Evolutionary conservation across 495 filamentous ascomycete genomes (phyloP).

Genomic region (Hypomontagnella submonticulosa): DNA sequence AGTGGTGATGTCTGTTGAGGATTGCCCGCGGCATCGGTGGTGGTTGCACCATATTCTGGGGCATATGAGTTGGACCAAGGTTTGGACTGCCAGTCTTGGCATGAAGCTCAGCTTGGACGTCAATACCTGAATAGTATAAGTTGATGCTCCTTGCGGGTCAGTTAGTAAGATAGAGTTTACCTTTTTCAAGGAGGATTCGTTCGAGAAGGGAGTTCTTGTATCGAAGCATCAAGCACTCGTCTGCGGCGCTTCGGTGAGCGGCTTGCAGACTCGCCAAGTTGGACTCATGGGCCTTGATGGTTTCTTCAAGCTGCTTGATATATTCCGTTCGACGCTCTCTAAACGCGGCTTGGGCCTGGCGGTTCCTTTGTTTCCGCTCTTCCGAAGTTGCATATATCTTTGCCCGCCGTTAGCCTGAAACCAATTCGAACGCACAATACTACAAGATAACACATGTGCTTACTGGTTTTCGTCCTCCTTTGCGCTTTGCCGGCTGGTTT

Average conservation of each 20-base stretch:
- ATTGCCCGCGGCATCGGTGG: conserved; percentile 77
- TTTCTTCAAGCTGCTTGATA: conserved; percentile 98
- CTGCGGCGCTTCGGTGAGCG: conserved; percentile 92
- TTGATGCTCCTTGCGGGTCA: not conserved
- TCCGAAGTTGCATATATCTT: conserved; percentile 97
- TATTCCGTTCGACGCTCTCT: conserved; percentile 97
- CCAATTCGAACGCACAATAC: conserved; percentile 30
- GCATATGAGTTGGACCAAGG: conserved; percentile 70
- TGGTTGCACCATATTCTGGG: conserved; percentile 71
- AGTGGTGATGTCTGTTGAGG: conserved; percentile 72
- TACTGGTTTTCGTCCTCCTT: conserved; percentile 97
- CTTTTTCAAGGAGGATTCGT: conserved; percentile 94
- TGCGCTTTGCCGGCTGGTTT: conserved; percentile 77
- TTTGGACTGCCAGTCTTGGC: conserved; percentile 84
- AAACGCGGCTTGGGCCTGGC: conserved; percentile 97
- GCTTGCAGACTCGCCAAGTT: conserved; percentile 90
- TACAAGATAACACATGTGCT: conserved; percentile 50
- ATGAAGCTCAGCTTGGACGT: conserved; percentile 94
- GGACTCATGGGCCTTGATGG: conserved; percentile 97
- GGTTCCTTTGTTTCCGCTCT: conserved; percentile 96
- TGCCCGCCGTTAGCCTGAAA: conserved; percentile 46
- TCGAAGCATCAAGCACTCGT: conserved; percentile 97
- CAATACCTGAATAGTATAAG: conserved; percentile 73
- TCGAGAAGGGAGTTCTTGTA: conserved; percentile 98
- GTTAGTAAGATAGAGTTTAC: conserved; percentile 55